A percentile compares a stretch with the other conserved stretches of the same genome.
Evolutionary conservation across 1,139 yeast genomes (phyloP).

Genomic region (Eremothecium gossypii): DNA sequence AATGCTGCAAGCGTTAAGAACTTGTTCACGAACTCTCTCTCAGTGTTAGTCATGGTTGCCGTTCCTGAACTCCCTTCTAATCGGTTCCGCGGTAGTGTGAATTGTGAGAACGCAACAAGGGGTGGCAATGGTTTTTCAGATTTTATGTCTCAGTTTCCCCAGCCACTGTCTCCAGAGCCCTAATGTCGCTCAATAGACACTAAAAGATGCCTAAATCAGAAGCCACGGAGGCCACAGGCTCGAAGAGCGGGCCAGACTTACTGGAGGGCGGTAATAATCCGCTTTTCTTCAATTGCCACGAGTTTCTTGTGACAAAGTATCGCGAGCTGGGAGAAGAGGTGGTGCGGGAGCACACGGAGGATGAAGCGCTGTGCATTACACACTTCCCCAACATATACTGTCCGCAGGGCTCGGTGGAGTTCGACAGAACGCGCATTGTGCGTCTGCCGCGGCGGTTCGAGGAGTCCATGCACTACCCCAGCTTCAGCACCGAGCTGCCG

Average conservation of each 20-base stretch:
- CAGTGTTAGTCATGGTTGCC: constrained; percentile 11
- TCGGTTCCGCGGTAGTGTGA: too few species aligned
- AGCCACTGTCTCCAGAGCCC: too few species aligned
- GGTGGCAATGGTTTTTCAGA: too few species aligned
- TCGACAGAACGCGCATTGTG: constrained; percentile 44
- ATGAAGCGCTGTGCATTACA: constrained; percentile 39
- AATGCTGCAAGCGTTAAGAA: constrained; percentile 27
- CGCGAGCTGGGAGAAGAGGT: constrained; percentile 16
- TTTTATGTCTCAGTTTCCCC: too few species aligned
- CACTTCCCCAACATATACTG: constrained; percentile 57
- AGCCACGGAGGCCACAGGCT: constrained; percentile 4
- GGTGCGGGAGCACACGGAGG: constrained; percentile 21
- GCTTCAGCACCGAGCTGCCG: constrained; percentile 48
- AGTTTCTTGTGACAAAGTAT: constrained; percentile 37
- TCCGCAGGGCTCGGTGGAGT: constrained; percentile 27
- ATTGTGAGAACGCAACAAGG: too few species aligned
- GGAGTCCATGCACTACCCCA: constrained; percentile 37
- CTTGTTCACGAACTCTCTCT: constrained; percentile 25
- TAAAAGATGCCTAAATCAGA: constrained; percentile 8
- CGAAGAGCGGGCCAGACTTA: constrained; percentile 8
- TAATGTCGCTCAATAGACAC: constrained; percentile 5
- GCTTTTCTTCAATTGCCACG: constrained; percentile 61
- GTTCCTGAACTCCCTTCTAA: too few species aligned
- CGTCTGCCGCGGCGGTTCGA: constrained; percentile 50
- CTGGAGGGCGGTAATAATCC: constrained; percentile 13